Conservation (phyloP, 306 rosid species). For the Corylus heterophylla region DNA sequence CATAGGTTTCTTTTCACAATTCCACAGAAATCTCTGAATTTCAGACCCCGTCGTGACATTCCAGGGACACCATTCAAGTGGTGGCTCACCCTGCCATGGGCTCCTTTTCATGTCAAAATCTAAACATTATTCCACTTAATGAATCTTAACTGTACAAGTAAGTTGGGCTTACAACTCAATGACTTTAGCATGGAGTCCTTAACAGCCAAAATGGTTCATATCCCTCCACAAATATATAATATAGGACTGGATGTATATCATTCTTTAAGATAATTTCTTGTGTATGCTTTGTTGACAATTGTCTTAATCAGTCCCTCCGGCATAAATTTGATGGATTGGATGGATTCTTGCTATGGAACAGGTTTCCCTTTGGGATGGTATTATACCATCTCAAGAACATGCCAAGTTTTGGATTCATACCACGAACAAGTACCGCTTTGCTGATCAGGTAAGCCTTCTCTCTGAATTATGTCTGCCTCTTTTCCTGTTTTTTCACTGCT, state of each 20-base stretch:
- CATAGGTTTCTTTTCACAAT: background rate
- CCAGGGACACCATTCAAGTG: background rate
- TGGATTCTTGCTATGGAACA: constrained; percentile 16
- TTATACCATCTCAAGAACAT: constrained; percentile 78
- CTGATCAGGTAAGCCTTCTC: constrained; percentile 60
- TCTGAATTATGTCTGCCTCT: background rate
- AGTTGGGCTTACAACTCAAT: background rate
- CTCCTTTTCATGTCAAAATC: background rate
- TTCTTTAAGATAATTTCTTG: background rate
- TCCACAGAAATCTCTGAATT: background rate
- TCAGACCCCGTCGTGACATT: background rate
- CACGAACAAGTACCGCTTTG: constrained; percentile 77
- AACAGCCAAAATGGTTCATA: background rate
- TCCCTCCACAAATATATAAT: background rate
- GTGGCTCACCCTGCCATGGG: background rate
- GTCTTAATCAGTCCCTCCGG: background rate
- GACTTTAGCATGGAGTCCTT: background rate
- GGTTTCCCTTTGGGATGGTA: constrained; percentile 99
- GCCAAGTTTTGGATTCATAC: constrained; percentile 83
- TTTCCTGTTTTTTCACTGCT: background rate
- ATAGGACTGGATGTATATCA: background rate
- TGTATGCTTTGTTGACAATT: background rate
- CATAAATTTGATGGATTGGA: background rate
- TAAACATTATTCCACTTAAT: background rate
- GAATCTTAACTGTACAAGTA: background rate